A percentile compares a stretch with the other conserved stretches of the same genome.
Evolutionary conservation across 1,139 yeast genomes (phyloP).

Genomic region (Starmera stellimalicola): DNA sequence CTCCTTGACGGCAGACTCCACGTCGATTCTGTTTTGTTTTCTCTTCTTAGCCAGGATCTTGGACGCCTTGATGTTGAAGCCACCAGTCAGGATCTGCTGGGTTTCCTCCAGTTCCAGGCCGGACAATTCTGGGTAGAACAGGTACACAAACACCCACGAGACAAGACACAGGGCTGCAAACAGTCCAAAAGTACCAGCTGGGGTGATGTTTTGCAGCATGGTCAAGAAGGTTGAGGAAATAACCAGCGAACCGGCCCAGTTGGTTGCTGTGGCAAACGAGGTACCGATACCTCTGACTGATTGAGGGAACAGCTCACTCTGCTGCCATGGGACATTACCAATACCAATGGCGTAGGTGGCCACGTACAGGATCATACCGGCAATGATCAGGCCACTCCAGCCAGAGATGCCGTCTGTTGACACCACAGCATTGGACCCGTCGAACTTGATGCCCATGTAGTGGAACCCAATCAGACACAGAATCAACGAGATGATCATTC

Average conservation of each 20-base stretch:
- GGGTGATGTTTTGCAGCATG: constrained; percentile 87
- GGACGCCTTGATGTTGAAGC: constrained; percentile 76
- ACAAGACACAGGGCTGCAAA: constrained; percentile 75
- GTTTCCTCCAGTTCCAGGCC: constrained; percentile 90
- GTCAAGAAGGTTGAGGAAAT: constrained; percentile 89
- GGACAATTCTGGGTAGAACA: constrained; percentile 87
- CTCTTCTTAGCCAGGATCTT: constrained; percentile 49
- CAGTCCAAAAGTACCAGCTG: constrained; percentile 87
- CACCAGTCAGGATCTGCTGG: constrained; percentile 66
- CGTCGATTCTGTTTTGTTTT: constrained; percentile 17
- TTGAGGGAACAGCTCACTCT: constrained; percentile 89
- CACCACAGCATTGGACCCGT: constrained; percentile 35
- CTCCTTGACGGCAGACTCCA: constrained; percentile 15
- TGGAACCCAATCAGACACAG: constrained; percentile 87
- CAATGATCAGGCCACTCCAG: constrained; percentile 82
- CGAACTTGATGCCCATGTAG: constrained; percentile 53
- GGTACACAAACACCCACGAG: constrained; percentile 63
- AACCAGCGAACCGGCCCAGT: constrained; percentile 92
- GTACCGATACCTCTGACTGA: constrained; percentile 88
- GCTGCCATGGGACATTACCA: constrained; percentile 98
- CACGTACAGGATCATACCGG: constrained; percentile 78
- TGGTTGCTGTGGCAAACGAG: constrained; percentile 85
- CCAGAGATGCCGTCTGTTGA: constrained; percentile 42
- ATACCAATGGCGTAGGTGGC: constrained; percentile 90
- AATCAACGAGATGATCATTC: constrained; percentile 69